phyloP scores from a whole-genome alignment of 306 rosid species.

The Gynostemma pentaphyllum region DNA sequence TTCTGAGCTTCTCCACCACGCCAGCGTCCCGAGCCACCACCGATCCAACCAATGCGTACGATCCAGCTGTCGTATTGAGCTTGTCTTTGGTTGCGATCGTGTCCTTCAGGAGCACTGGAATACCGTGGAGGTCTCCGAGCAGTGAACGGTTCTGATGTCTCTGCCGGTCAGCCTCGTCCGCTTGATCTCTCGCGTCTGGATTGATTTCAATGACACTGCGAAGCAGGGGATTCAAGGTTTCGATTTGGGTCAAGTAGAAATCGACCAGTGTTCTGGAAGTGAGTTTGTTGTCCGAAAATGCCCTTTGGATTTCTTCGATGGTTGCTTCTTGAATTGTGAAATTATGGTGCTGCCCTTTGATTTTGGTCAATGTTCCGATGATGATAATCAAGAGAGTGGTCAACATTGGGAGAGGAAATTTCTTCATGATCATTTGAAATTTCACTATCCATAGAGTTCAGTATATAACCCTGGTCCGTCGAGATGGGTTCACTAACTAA shows the following conservation, averaged over 20 bases:
- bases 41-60: constrained; percentile 47
- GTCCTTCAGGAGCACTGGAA: constrained; percentile 56
- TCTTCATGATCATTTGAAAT: neutral
- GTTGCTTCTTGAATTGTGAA: constrained; percentile 40
- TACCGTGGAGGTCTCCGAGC: constrained; percentile 29
- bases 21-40: constrained; percentile 44
- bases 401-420: neutral
- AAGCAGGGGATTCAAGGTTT: constrained; percentile 34
- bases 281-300: constrained; percentile 23
- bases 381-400: neutral
- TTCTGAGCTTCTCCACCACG: constrained; percentile 37
- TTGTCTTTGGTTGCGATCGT: constrained; percentile 37
- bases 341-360: constrained; percentile 5
- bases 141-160: neutral
- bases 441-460: neutral
- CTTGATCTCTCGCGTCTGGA: constrained; percentile 46
- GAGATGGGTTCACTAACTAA: no score
- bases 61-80: constrained; percentile 50
- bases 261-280: constrained; percentile 42
- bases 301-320: constrained; percentile 34
- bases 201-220: constrained; percentile 49
- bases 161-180: constrained; percentile 43
- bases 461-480: neutral
- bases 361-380: neutral
- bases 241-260: constrained; percentile 28